Conservation (phyloP, 73 alveolate genomes). For the Effrenium voratum region DNA sequence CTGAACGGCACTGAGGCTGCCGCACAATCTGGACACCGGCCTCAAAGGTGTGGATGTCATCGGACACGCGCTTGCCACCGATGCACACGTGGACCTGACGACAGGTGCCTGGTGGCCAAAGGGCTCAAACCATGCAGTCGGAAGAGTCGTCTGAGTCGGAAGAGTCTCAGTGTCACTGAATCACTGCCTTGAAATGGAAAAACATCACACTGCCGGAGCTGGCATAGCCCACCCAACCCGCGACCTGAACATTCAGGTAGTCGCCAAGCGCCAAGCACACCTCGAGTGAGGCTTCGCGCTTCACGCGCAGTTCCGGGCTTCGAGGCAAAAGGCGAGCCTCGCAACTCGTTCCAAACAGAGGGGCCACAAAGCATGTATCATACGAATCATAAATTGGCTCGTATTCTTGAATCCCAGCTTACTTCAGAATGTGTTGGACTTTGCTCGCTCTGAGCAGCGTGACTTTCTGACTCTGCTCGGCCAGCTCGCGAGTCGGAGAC, state of each 20-base stretch:
- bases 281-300: not conserved
- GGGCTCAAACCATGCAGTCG: not conserved
- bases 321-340: no score
- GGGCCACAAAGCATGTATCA: no score
- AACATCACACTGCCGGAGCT: not conserved
- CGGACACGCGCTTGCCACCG: conserved; percentile 96
- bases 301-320: no score
- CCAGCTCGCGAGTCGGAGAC: conserved; percentile 98
- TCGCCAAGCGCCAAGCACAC: conserved; percentile 96
- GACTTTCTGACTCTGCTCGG: conserved; percentile 97
- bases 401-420: not conserved
- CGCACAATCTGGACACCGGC: conserved; percentile 95
- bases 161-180: not conserved
- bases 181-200: not conserved
- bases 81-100: conserved; percentile 95
- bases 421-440: not conserved
- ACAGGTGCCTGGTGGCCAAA: not conserved
- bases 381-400: no score
- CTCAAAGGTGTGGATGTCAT: conserved; percentile 95
- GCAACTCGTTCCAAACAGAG: no score
- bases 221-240: not conserved
- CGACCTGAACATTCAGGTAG: conserved; percentile 95
- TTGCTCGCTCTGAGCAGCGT: not conserved
- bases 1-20: not conserved
- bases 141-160: not conserved